Conservation (phyloP, 176 grass and related monocot species). For the Canna indica region DNA sequence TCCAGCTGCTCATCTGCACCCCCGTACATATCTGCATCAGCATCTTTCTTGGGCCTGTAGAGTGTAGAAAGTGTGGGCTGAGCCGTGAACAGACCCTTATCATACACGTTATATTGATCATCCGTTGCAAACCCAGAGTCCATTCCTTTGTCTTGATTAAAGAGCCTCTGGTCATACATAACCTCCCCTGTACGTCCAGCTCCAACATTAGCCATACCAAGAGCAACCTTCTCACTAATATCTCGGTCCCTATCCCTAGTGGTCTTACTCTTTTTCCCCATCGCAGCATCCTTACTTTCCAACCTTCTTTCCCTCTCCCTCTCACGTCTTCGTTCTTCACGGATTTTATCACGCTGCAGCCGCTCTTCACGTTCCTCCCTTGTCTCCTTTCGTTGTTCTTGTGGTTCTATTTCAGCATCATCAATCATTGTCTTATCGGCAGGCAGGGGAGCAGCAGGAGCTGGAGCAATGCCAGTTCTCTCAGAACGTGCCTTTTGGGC, state of each 20-base stretch:
- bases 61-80: slow-evolving; percentile 62
- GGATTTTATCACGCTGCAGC: slow-evolving; percentile 81
- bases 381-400: slow-evolving; percentile 58
- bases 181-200: slow-evolving; percentile 60
- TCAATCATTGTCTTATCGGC: slow-evolving; percentile 32
- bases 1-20: slow-evolving; percentile 64
- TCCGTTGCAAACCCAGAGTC: slow-evolving; percentile 84
- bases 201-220: slow-evolving; percentile 77
- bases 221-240: slow-evolving; percentile 86
- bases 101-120: slow-evolving; percentile 85
- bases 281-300: slow-evolving; percentile 69
- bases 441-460: slow-evolving; percentile 13
- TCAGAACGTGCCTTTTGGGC: slow-evolving; percentile 89
- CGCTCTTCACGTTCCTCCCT: slow-evolving; percentile 78
- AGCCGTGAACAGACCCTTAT: slow-evolving; percentile 73
- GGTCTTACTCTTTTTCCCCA: slow-evolving; percentile 84
- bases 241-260: slow-evolving; percentile 90
- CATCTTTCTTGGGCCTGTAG: slow-evolving; percentile 87
- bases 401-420: slow-evolving; percentile 38
- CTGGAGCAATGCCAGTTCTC: slow-evolving; percentile 71
- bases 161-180: slow-evolving; percentile 95
- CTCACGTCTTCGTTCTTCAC: slow-evolving; percentile 72
- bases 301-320: slow-evolving; percentile 89
- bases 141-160: slow-evolving; percentile 99
- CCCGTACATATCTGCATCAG: slow-evolving; percentile 82